A percentile compares a stretch with the other conserved stretches of the same genome.
Conservation (phyloP, 2,329 filamentous ascomycete species). For the Aspergillus niger region DNA sequence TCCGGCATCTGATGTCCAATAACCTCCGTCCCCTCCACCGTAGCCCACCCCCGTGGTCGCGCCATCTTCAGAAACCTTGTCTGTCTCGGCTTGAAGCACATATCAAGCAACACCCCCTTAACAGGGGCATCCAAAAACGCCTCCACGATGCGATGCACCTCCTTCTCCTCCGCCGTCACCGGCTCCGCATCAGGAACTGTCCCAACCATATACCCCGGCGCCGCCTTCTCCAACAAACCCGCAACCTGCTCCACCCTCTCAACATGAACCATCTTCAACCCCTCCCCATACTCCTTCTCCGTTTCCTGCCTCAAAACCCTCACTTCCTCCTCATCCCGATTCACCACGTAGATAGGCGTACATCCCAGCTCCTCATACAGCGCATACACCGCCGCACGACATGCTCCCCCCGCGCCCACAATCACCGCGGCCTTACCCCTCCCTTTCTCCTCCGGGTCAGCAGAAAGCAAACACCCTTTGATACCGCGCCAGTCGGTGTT, state of each 20-base stretch:
- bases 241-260: conserved; percentile 28
- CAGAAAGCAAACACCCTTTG: conserved; percentile 34
- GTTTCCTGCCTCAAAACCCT: conserved; percentile 29
- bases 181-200: conserved; percentile 45
- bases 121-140: conserved; percentile 28
- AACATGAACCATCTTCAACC: conserved; percentile 33
- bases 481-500: conserved; percentile 52
- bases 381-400: conserved; percentile 44
- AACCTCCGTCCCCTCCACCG: conserved; percentile 44
- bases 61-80: conserved; percentile 42
- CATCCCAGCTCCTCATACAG: conserved; percentile 32
- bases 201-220: conserved; percentile 41
- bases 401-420: conserved; percentile 47
- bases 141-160: conserved; percentile 28
- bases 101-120: conserved; percentile 44
- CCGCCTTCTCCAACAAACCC: conserved; percentile 13
- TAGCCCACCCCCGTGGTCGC: conserved; percentile 36
- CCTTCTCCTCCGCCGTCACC: conserved; percentile 30
- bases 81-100: conserved; percentile 47
- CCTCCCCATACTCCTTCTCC: neutral
- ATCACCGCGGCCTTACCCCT: conserved; percentile 36
- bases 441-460: conserved; percentile 12
- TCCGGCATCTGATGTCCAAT: conserved; percentile 47
- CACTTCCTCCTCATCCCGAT: conserved; percentile 37
- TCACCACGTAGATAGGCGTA: conserved; percentile 40